Evolutionary conservation across 352 stramenopile species (phyloP), one percentile per base, ranked within the genome.

Genomic region (Phytophthora agathidicida): DNA sequence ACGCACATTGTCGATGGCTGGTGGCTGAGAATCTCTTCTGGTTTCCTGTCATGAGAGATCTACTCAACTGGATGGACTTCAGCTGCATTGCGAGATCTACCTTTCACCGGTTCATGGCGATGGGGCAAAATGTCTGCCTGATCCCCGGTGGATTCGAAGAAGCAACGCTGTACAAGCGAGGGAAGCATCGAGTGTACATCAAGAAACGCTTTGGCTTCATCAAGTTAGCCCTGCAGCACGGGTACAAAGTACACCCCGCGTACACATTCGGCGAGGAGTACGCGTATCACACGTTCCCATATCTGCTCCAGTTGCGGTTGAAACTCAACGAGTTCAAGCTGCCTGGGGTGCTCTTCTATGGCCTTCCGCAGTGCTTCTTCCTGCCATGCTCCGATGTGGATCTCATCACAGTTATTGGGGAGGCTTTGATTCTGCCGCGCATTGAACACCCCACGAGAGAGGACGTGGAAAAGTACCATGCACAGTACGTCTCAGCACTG

Each of bases 111-210:
- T 55, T 91, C 36, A 86, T 88, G 77, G 35, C 45, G 7, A 58
- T 68, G 2, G 67, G 71, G 1, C 60, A 79, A 22, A 94, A 91
- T 67, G 47, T 94, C 43, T 81, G 68, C 13, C 58, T 98, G 24
- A 75, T 96, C 17, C 93, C 94, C 3, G 94, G 95, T 7, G 95
- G 95, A 20, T 98, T 98, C 59, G 90, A 98, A 59, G 93, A 98
- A 65, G 92, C 92, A 11, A 97, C 94, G n/a, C 55, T 98, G 13
- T 96, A 86, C 39, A 64, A 75, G 32, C 70, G 75, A 10, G 75
- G 76, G 7, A 73, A 81, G 26, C 93, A 98, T 70, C 86, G 92
- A 37, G 79, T 97, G n/a, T 98, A 86, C 61, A 71, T 98, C 47
- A 90, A 96, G 55, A 83, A 88, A 22, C 77, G 93, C 22, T 90